A percentile compares a stretch with the other conserved stretches of the same genome.
phyloP scores from a whole-genome alignment of 306 rosid species.

The Dryas drummondii region DNA sequence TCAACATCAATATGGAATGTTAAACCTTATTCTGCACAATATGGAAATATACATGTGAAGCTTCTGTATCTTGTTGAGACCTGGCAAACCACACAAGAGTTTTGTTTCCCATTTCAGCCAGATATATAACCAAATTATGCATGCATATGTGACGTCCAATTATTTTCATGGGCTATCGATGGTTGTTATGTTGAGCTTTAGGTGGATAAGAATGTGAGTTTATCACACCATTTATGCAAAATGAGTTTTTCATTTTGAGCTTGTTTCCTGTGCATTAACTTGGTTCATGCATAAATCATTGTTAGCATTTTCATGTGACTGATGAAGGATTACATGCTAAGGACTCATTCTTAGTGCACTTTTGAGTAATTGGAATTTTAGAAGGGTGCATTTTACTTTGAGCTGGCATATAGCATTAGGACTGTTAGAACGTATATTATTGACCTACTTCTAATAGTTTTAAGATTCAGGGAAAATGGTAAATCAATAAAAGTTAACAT shows the following conservation, averaged over 20 bases:
- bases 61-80: no score
- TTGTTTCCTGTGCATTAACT: neutral
- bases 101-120: no score
- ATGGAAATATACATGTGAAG: no score
- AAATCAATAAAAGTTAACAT: neutral
- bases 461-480: neutral
- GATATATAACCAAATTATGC: no score
- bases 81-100: no score
- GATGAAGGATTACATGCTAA: neutral
- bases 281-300: neutral
- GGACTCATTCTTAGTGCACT: neutral
- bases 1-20: no score
- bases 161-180: neutral
- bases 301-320: neutral
- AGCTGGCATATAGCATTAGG: neutral
- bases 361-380: neutral
- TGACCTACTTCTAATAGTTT: neutral
- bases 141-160: no score
- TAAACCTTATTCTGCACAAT: no score
- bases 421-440: neutral
- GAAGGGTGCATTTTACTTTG: neutral
- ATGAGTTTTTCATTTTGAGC: neutral
- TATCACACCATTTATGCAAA: no score
- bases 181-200: neutral
- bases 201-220: no score